Conservation (phyloP, 2,329 filamentous ascomycete genomes). For the Purpureocillium takamizusanense region DNA sequence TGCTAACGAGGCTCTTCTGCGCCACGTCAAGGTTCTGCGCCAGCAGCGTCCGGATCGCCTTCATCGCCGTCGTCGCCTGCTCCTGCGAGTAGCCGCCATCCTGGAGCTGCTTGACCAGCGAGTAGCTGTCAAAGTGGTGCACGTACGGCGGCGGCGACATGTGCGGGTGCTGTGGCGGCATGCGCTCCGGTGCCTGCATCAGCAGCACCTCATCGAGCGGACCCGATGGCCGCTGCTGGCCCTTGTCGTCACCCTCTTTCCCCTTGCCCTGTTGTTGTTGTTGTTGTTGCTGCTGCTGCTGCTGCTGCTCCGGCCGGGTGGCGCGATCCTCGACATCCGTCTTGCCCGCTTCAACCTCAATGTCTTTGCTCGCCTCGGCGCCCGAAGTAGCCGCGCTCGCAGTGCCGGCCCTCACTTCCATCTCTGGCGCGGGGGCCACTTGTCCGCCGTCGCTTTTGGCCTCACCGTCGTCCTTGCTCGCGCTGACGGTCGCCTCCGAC, state of each 20-base stretch:
- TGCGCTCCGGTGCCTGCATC: constrained; percentile 33
- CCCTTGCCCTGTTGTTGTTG: neutral
- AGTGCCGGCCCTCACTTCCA: too few relatives aligned
- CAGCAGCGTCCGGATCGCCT: constrained; percentile 71
- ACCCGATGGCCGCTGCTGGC: constrained; percentile 22
- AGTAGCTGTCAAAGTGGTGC: constrained; percentile 95
- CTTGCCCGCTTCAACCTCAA: neutral
- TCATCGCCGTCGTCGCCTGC: constrained; percentile 85
- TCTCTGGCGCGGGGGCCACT: too few relatives aligned
- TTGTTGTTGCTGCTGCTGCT: neutral
- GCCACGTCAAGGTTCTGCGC: constrained; percentile 74
- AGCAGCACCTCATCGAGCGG: constrained; percentile 39
- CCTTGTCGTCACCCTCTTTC: constrained; percentile 1
- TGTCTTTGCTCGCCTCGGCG: neutral
- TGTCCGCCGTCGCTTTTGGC: too few relatives aligned
- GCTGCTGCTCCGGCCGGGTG: too few relatives aligned
- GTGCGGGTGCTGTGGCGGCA: constrained; percentile 48
- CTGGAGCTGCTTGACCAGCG: constrained; percentile 72
- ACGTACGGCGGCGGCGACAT: constrained; percentile 70
- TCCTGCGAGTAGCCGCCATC: constrained; percentile 62
- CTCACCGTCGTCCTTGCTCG: too few relatives aligned
- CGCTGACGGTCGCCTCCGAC: too few relatives aligned
- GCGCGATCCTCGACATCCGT: too few relatives aligned
- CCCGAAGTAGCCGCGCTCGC: neutral
- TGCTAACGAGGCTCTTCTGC: constrained; percentile 71